Percentiles rank a stretch among this genome's conserved stretches.
phyloP scores from a whole-genome alignment of 306 rosid species.

The Alnus rubra region DNA sequence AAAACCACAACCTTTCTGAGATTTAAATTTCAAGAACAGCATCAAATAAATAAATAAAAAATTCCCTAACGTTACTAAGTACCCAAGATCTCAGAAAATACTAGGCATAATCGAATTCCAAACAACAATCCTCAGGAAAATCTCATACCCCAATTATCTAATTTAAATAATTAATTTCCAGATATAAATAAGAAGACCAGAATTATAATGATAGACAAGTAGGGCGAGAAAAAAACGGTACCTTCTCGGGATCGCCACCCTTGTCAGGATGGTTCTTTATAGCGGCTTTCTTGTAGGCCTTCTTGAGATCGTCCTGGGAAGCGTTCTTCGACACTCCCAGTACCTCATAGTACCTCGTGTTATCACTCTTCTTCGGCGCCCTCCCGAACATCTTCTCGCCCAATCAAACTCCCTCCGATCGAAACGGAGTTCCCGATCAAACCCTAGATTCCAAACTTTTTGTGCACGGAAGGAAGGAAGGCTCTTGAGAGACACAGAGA shows the following conservation, averaged over 20 bases:
- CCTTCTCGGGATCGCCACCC: constrained; percentile 95
- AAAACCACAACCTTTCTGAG: too few species aligned
- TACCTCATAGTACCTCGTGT: constrained; percentile 69
- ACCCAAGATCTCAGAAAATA: background rate
- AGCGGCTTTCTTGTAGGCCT: constrained; percentile 89
- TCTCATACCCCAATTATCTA: background rate
- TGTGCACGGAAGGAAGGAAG: background rate
- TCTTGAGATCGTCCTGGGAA: constrained; percentile 75
- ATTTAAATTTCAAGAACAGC: too few species aligned
- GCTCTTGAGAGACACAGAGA: background rate
- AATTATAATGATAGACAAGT: background rate
- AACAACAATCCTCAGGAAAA: background rate
- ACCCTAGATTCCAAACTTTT: background rate
- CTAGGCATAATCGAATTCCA: background rate
- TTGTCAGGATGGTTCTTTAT: constrained; percentile 89
- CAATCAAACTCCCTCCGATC: constrained; percentile 10
- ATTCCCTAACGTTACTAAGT: background rate
- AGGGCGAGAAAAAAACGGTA: background rate
- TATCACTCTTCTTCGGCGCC: constrained; percentile 72
- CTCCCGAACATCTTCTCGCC: constrained; percentile 63
- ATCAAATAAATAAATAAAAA: too few species aligned
- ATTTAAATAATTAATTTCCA: background rate
- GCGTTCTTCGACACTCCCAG: constrained; percentile 76
- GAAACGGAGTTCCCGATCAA: background rate
- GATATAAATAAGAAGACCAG: background rate